These are phyloP conservation scores for Botryobasidium botryosum DNA, from an alignment of 768 basidiomycete species.

Conservation along the genomic window DNA sequence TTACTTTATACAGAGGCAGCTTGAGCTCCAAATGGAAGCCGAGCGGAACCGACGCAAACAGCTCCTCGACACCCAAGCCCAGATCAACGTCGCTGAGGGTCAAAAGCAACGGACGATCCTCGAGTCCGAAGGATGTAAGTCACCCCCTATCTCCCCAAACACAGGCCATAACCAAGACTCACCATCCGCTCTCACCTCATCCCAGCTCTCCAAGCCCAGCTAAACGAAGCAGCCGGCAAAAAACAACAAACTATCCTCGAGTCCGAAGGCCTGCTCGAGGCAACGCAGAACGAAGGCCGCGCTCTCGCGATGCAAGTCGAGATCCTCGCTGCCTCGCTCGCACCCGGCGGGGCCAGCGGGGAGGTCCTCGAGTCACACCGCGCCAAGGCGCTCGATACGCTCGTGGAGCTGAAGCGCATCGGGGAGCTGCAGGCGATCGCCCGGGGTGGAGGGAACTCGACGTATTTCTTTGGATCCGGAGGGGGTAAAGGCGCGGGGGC, in stretches of 20 bases:
- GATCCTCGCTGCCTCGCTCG: constrained; percentile 27
- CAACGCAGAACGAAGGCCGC: constrained; percentile 29
- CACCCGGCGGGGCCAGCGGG: constrained; percentile 16
- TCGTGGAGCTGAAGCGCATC: constrained; percentile 33
- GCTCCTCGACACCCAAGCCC: constrained; percentile 38
- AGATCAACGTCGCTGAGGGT: constrained; percentile 41
- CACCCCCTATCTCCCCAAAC: constrained; percentile 1
- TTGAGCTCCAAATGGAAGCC: constrained; percentile 43
- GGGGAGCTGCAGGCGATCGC: constrained; percentile 40
- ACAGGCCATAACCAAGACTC: background rate
- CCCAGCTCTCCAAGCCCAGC: constrained; percentile 28
- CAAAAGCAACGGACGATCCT: constrained; percentile 39
- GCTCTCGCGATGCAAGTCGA: constrained; percentile 35
- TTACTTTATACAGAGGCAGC: constrained; percentile 24
- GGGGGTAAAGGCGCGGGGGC: too few species aligned
- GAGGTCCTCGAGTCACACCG: constrained; percentile 22
- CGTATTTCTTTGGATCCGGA: constrained; percentile 31
- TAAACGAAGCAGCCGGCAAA: constrained; percentile 36
- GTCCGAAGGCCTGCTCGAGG: constrained; percentile 32
- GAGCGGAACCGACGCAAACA: constrained; percentile 40
- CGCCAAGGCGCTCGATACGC: constrained; percentile 24
- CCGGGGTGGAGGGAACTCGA: constrained; percentile 31
- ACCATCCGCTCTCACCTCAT: background rate
- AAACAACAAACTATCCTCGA: constrained; percentile 35
- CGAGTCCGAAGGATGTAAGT: constrained; percentile 35